Base-by-base conservation (phyloP, 2,329 filamentous ascomycete species). In the Madurella fahalii region DNA sequence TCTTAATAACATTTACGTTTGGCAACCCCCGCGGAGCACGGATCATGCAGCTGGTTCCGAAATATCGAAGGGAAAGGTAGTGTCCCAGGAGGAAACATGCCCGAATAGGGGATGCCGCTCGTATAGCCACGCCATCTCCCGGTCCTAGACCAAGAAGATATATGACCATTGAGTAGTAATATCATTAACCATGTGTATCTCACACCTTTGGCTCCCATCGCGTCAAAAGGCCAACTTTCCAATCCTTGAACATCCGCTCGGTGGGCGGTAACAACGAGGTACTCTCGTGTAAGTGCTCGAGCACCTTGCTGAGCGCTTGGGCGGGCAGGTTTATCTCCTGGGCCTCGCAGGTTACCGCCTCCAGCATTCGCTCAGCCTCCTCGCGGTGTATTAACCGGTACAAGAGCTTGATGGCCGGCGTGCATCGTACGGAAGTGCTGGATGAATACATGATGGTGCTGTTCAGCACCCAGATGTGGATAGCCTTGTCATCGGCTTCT, bases 141-240 rank as follows among this genome's bases (percentile, higher is more conserved):
- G 3, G 7, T 25, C 25, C 25, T n/a, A 25, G 7, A 25, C 25
- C 3, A 25, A 25, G 25, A 25, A 7, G 25, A 25, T 4, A 25
- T 3, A 7, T 25, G 7, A 25, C 25, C 25, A 7, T 25, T 25
- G 25, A 25, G 25, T n/a, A 37, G 9, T 37, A 15, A 3, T 37
- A 11, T 37, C 34, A 37, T 37, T 37, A 25, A 25, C 25, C 13
- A 37, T 37, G 4, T 4, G 13, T 2, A 37, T 37, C 4, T 11
- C 11, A 2, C 5, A 11, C 20, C 9, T 17, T 12, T 9, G 12
- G 18, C 17, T 46, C 39, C 57, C 79, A 85, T 56, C 78, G 72
- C 58, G 79, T 76, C 56, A 90, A 64, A 16, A 90, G 66, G 2
- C 84, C 85, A 5, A 90, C 83, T 25, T 77, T 77, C 86, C 86